These are phyloP conservation scores for Thermomucor indicae-seudaticae DNA, from an alignment of 371 early-diverging fungal genomes.

Conservation along the genomic window DNA sequence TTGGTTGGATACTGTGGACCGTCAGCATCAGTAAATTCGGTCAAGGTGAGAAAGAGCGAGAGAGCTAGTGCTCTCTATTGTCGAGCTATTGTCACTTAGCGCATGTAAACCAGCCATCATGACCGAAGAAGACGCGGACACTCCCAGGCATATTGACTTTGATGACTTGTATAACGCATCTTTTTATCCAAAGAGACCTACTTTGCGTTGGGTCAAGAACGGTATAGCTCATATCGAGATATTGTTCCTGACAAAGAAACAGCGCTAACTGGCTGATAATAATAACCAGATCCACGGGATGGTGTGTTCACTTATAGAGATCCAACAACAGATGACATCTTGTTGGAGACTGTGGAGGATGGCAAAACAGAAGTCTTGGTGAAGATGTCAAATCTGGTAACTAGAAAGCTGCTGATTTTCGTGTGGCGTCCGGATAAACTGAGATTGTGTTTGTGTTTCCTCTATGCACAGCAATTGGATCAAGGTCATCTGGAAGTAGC, in stretches of 20 bases:
- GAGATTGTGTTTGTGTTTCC: background rate
- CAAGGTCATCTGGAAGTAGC: constrained; percentile 23
- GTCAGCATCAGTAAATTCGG: constrained; percentile 6
- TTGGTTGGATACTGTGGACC: constrained; percentile 17
- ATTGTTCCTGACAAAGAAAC: background rate
- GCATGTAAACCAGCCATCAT: background rate
- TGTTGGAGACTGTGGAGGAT: constrained; percentile 35
- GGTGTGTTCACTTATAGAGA: constrained; percentile 47
- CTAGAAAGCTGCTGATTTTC: background rate
- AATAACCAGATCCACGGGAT: constrained; percentile 33
- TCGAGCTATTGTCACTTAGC: background rate
- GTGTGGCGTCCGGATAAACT: background rate
- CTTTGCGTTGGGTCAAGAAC: constrained; percentile 49
- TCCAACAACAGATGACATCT: constrained; percentile 35
- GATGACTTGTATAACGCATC: constrained; percentile 52
- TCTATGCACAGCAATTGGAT: constrained; percentile 12
- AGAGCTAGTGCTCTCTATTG: background rate
- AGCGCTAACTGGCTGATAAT: background rate
- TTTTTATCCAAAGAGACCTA: constrained; percentile 34
- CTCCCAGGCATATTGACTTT: constrained; percentile 34
- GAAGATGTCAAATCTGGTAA: constrained; percentile 24
- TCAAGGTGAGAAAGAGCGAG: constrained; percentile 8
- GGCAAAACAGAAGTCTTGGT: constrained; percentile 23
- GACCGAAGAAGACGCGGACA: background rate
- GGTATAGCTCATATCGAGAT: constrained; percentile 15